Evolutionary conservation across 2,329 filamentous ascomycete species (phyloP), one percentile per base, ranked within the genome.

Genomic region (Fusarium coicis): DNA sequence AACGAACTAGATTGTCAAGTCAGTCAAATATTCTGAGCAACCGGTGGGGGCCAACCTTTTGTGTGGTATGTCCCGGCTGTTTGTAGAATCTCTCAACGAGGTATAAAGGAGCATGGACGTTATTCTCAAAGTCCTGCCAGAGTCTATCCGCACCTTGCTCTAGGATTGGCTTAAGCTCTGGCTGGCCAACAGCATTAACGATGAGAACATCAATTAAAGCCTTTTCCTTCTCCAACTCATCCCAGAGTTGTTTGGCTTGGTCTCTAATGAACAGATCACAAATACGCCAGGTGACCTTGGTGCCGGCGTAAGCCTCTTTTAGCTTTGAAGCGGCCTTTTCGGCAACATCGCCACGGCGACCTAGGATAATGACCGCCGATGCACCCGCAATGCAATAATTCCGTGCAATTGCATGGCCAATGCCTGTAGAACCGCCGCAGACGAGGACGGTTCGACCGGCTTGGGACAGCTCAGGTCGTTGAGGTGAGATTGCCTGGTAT

Each of bases 341-440:
- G 1, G 68, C 52, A 18, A 77, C 37, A 6, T 73, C 61, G 9
- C 42, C 9, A 7, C 74, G 68, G 23, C 73, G 74, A 12, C 80
- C 83, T 2, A 82, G 64, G 43, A 88, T 77, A 15, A 83, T 80
- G 32, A 87, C 77, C 2, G 72, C 76, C 5, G 77, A 58, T 12
- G 84, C 83, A 1, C 79, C 79, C 0, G 86, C 86, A 3, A 74
- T 63, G 15, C 81, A 79, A 70, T 86, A 93, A 52, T 90, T 83
- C 53, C 86, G 85, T 6, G 91, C 91, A 19, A 92, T 87, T 2
- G 89, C 88, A 63, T 89, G 88, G 2, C 92, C 92, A 52, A 94
- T 90, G 34, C 92, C 91, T 0, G 85, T 87, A 1, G 88, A 88
- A n/a, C 87, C 90, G 44, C 92, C 92, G 2, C 90, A 92, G 77